Base-by-base conservation (phyloP, 106 monocot genomes). In the Narthecium ossifragum region DNA sequence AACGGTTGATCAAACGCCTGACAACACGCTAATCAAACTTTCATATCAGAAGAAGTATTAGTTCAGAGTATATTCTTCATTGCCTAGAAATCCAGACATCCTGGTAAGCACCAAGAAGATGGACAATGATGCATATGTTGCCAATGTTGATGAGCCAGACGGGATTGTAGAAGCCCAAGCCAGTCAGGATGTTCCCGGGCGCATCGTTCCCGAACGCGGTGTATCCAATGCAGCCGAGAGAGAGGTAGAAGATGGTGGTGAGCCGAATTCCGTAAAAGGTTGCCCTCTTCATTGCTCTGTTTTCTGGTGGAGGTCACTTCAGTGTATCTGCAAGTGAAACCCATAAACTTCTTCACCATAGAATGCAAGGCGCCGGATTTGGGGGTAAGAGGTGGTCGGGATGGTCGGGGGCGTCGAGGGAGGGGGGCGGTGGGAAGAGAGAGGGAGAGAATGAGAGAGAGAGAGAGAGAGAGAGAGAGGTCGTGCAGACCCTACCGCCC, bases 61-160 rank as follows among this genome's bases (percentile, higher is more conserved):
- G 2, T 12, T n/a, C 11, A 41, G 2, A 41, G 7, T 41, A 17
- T 48, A n/a, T n/a, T n/a, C n/a, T n/a, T n/a, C n/a, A n/a, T n/a
- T n/a, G n/a, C n/a, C n/a, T n/a, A n/a, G n/a, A n/a, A n/a, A n/a
- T n/a, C n/a, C n/a, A n/a, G n/a, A n/a, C n/a, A n/a, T 28, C 85
- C 72, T 85, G 85, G 38, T 86, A 86, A 12, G 86, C 81, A 8
- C 81, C 86, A 2, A 72, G 26, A 18, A 86, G 69, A 61, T 86
- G 81, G 24, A 86, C 51, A 9, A 86, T 58, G 33, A 86, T 75
- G 65, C 81, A 86, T 3, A 82, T 37, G 40, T 82, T 86, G 22
- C 74, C 86, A n/a, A 82, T 28, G 51, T 86, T 78, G 22, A 86
- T 78, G 8, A 86, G 75, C 86, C 86, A 86, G 41, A 78, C 81